Percentiles rank a stretch among this genome's conserved stretches.
Conservation (phyloP, 2,329 filamentous ascomycete species). For the Nothophoma quercina region DNA sequence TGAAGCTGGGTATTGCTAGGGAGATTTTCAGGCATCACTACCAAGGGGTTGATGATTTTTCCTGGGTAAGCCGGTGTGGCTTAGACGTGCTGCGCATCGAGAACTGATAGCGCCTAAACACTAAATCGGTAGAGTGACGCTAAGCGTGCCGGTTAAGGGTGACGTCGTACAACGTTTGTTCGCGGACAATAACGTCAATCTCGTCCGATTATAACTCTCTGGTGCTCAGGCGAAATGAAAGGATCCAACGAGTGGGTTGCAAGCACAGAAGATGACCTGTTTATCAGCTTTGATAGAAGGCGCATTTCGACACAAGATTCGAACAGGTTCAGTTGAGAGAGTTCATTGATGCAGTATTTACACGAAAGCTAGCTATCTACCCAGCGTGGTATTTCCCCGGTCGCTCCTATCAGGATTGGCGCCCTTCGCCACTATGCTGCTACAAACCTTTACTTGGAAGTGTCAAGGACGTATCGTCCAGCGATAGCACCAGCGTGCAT, state of each 20-base stretch:
- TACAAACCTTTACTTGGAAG: slow-evolving; percentile 45
- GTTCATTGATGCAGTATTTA: slow-evolving; percentile 9
- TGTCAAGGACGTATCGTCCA: slow-evolving; percentile 83
- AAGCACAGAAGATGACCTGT: no score
- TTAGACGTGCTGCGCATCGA: slow-evolving; percentile 6
- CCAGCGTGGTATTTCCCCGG: slow-evolving; percentile 4
- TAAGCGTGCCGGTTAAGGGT: slow-evolving; percentile 2
- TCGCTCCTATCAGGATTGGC: slow-evolving; percentile 11
- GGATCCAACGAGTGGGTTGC: no score
- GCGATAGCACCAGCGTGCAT: slow-evolving; percentile 72
- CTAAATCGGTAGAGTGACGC: not conserved
- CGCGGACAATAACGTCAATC: not conserved
- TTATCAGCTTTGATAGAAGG: no score
- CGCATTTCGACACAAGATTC: no score
- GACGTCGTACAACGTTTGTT: not conserved
- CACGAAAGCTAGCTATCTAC: slow-evolving; percentile 12
- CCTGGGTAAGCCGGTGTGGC: not conserved
- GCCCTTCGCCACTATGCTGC: not conserved
- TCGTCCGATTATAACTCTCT: not conserved
- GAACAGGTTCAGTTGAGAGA: not conserved
- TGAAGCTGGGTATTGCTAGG: not conserved
- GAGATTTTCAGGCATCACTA: not conserved
- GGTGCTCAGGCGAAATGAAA: no score
- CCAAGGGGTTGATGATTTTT: not conserved
- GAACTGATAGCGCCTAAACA: not conserved